Conservation (phyloP, 805 yeast species). For the Starmera pachycereana region DNA sequence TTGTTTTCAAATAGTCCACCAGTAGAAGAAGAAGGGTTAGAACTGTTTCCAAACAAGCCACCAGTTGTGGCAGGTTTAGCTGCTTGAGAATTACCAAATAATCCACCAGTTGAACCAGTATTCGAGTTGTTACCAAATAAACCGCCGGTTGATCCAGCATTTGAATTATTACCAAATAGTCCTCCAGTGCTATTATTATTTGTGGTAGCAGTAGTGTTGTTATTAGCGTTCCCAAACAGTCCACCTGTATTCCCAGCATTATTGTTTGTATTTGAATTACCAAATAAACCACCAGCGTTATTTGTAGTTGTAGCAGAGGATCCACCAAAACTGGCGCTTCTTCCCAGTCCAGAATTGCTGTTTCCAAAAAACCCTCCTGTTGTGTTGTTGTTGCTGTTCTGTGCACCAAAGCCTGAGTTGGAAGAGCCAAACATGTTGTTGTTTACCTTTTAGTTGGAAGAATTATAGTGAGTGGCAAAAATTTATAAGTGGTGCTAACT, state of each 20-base stretch:
- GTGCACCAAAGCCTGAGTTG: constrained; percentile 8
- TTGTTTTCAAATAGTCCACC: constrained; percentile 20
- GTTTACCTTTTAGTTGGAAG: constrained; percentile 2
- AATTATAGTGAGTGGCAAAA: not conserved
- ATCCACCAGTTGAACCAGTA: constrained; percentile 4
- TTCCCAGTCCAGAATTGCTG: constrained; percentile 17
- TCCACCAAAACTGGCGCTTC: constrained; percentile 23
- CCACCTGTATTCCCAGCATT: constrained; percentile 3
- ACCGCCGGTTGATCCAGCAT: constrained; percentile 10
- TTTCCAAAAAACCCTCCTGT: constrained; percentile 9
- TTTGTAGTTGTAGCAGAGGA: constrained; percentile 12
- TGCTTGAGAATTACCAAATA: constrained; percentile 2
- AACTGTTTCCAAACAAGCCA: constrained; percentile 14
- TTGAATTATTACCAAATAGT: constrained; percentile 6
- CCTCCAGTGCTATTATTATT: constrained; percentile 21
- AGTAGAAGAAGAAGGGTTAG: constrained; percentile 4
- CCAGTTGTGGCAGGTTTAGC: constrained; percentile 3
- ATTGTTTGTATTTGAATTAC: constrained; percentile 8
- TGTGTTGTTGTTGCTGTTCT: constrained; percentile 1
- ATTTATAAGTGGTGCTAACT: too few species aligned
- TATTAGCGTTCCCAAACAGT: constrained; percentile 15
- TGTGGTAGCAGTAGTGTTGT: constrained; percentile 14
- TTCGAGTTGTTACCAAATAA: constrained; percentile 13
- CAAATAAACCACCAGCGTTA: not conserved
- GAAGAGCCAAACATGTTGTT: constrained; percentile 1